Evolutionary conservation across 352 stramenopile genomes (phyloP).

Genomic region (Phytophthora cryptogea): DNA sequence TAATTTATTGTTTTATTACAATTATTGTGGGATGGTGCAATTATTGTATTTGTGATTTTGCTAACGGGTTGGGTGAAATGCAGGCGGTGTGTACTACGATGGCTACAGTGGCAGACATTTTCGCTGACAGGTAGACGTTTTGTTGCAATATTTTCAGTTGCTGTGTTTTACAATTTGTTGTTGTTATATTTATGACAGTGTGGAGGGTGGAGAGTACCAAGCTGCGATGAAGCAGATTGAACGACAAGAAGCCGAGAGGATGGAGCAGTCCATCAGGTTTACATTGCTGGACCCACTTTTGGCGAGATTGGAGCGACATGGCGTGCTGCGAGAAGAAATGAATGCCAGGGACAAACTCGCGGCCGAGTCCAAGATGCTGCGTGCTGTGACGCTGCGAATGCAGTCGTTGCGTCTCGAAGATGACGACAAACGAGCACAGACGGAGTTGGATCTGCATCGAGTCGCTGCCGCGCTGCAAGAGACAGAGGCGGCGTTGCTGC

Average conservation of each 20-base stretch:
- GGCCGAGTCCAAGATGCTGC: slow-evolving; percentile 26
- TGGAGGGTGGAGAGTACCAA: slow-evolving; percentile 44
- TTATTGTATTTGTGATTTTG: slow-evolving; percentile 7
- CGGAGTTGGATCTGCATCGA: slow-evolving; percentile 41
- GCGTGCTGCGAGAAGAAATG: slow-evolving; percentile 48
- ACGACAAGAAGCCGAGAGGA: slow-evolving; percentile 55
- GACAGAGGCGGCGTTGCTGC: slow-evolving; percentile 44
- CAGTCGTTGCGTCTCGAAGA: slow-evolving; percentile 41
- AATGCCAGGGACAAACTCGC: slow-evolving; percentile 27
- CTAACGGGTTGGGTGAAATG: not conserved
- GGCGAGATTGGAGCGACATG: slow-evolving; percentile 55
- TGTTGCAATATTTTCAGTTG: slow-evolving; percentile 7
- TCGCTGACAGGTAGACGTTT: slow-evolving; percentile 58
- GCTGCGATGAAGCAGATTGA: slow-evolving; percentile 58
- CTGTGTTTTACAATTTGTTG: slow-evolving; percentile 25
- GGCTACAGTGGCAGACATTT: slow-evolving; percentile 56
- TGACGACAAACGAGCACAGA: slow-evolving; percentile 44
- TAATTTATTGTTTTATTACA: slow-evolving; percentile 16
- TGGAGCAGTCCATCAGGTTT: slow-evolving; percentile 82
- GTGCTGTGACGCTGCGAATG: slow-evolving; percentile 36
- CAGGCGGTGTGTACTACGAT: slow-evolving; percentile 49
- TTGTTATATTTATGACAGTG: not conserved
- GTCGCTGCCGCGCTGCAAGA: slow-evolving; percentile 47
- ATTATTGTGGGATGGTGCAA: no score
- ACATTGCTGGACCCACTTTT: slow-evolving; percentile 72